These are phyloP conservation scores for Aureobasidium mangrovei DNA, from an alignment of 2,329 filamentous ascomycete species.

Conservation along the genomic window DNA sequence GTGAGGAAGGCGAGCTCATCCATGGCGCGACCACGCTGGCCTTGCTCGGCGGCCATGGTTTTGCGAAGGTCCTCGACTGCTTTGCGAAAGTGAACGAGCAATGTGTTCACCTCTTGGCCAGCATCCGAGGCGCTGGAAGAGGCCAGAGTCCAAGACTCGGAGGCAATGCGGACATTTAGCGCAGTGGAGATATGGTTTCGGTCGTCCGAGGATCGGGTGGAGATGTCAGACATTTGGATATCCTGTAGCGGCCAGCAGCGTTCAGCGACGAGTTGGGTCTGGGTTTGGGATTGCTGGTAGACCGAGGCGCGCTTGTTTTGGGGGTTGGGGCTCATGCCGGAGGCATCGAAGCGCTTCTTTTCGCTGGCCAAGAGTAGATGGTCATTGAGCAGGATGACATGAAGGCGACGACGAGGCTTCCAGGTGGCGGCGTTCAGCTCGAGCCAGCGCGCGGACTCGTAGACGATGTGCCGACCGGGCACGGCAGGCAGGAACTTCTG, in stretches of 20 bases:
- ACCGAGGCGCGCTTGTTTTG: slow-evolving; percentile 24
- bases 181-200: slow-evolving; percentile 60
- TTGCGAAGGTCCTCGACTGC: slow-evolving; percentile 87
- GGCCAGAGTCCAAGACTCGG: slow-evolving; percentile 89
- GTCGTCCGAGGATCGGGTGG: slow-evolving; percentile 34
- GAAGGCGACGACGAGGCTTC: slow-evolving; percentile 81
- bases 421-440: slow-evolving; percentile 96
- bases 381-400: slow-evolving; percentile 89
- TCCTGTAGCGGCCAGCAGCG: slow-evolving; percentile 90
- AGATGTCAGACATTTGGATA: slow-evolving; percentile 85
- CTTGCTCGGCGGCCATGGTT: slow-evolving; percentile 74
- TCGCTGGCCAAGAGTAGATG: slow-evolving; percentile 88
- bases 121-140: slow-evolving; percentile 58
- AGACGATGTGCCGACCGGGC: slow-evolving; percentile 83
- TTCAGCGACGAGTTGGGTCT: slow-evolving; percentile 74
- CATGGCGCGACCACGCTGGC: slow-evolving; percentile 63
- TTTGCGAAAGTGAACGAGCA: slow-evolving; percentile 86
- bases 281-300: slow-evolving; percentile 26
- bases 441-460: slow-evolving; percentile 89
- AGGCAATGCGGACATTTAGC: slow-evolving; percentile 80
- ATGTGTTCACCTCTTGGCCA: slow-evolving; percentile 64
- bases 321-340: slow-evolving; percentile 17
- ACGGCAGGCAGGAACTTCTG: slow-evolving; percentile 93
- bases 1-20: slow-evolving; percentile 25
- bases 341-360: slow-evolving; percentile 69